Base-by-base conservation (phyloP, 2,329 filamentous ascomycete genomes). In the Colletotrichum navitas region DNA sequence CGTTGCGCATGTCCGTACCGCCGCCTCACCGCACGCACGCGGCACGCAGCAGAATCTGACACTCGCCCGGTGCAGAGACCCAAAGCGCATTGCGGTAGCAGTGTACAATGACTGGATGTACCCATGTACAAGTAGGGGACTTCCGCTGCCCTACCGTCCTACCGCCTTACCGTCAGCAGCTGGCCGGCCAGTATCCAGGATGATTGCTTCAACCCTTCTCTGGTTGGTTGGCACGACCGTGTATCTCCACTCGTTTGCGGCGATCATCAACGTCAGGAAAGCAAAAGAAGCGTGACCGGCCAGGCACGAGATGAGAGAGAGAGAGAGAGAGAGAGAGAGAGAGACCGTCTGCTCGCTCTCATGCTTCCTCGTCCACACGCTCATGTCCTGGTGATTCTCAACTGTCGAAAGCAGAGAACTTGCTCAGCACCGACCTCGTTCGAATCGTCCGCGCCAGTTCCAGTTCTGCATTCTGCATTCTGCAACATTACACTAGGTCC, bases 401-500 rank as follows among this genome's bases (percentile, higher is more conserved):
- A 24, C 49, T 51, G 45, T 32, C 18, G 39, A 39, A 54, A 56
- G 65, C 39, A 39, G 65, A 39, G 29, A 47, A 63, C 34, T 34
- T 34, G 34, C 54, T 47, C 45, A 43, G 21, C 36, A 16, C 59
- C 39, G 14, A 16, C 39, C 54, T 16, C 24, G 29, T n/a, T 63
- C 18, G 11, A 36, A 45, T 52, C 43, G 36, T 47, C 61, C 52
- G 43, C 52, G 36, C 52, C 66, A 47, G 66, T 60, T 10, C 32
- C 32, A 32, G 29, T 41, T 14, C 34, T 54, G 29, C 52, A 51
- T 58, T 58, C 64, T 68, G 51, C 58, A 66, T 65, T 55, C 56
- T 66, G 63, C 67, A 70, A 55, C 45, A 54, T 49, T 39, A 34
- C 63, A 70, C 67, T 61, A 61, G 63, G 52, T 49, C 45, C 51